These are phyloP conservation scores for Ceratobasidium sp. DNA, from an alignment of 1,284 basidiomycete genomes.

Conservation along the genomic window DNA sequence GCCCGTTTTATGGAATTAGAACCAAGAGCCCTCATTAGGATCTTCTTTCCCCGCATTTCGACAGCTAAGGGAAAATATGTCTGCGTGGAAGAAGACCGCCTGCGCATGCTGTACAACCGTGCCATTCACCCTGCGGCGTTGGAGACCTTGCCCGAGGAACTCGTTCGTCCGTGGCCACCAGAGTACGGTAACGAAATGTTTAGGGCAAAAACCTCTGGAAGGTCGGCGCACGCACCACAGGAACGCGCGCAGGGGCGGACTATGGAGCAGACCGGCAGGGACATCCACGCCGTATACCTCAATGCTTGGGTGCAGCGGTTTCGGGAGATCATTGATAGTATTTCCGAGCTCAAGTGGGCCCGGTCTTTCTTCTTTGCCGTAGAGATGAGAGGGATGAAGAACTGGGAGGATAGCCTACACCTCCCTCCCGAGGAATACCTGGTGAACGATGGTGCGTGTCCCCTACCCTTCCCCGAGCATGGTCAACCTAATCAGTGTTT, in stretches of 20 bases:
- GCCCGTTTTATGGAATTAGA: constrained; percentile 5
- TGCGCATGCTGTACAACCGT: constrained; percentile 1
- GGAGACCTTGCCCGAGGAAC: background rate
- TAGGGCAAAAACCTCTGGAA: background rate
- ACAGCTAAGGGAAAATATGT: background rate
- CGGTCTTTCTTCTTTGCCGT: constrained; percentile 7
- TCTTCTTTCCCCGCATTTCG: background rate
- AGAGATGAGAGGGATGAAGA: constrained; percentile 29
- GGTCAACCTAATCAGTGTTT: too few relatives aligned
- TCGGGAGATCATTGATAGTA: background rate
- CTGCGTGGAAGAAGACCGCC: background rate
- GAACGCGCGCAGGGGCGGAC: background rate
- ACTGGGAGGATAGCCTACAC: constrained; percentile 1
- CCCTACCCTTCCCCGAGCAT: too few relatives aligned
- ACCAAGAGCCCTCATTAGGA: background rate
- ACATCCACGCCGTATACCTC: constrained; percentile 17
- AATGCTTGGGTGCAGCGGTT: background rate
- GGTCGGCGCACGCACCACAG: background rate
- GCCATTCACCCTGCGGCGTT: background rate
- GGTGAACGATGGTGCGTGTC: background rate
- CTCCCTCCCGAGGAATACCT: background rate
- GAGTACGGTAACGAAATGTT: background rate
- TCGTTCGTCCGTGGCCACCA: background rate
- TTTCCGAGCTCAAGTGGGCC: constrained; percentile 10
- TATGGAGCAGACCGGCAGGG: background rate